phyloP scores from a whole-genome alignment of 805 yeast genomes.

The Candida stauntonica region DNA sequence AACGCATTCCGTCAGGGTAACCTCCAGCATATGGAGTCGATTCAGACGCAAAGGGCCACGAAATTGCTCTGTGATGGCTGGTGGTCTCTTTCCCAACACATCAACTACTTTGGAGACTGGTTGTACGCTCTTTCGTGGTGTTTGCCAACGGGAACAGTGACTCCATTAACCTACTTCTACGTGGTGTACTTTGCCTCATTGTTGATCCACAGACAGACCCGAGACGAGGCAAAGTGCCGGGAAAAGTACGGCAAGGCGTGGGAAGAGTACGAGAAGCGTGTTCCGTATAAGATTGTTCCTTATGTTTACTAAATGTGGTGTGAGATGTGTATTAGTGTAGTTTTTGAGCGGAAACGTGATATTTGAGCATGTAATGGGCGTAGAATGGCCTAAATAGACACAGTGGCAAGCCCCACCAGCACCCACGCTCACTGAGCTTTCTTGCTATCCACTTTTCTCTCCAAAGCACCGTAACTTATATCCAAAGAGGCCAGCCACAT shows the following conservation, averaged over 20 bases:
- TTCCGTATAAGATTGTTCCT: slow-evolving; percentile 90
- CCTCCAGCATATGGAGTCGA: slow-evolving; percentile 60
- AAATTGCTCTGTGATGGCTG: slow-evolving; percentile 84
- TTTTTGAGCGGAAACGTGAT: not conserved
- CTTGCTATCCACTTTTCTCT: slow-evolving; percentile 54
- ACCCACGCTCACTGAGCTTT: slow-evolving; percentile 18
- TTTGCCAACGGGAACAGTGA: slow-evolving; percentile 75
- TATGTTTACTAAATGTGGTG: slow-evolving; percentile 57
- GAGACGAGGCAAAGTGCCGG: slow-evolving; percentile 91
- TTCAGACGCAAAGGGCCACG: slow-evolving; percentile 73
- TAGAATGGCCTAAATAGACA: no score
- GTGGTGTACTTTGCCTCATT: slow-evolving; percentile 77
- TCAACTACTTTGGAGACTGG: slow-evolving; percentile 96
- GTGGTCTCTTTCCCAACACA: slow-evolving; percentile 94
- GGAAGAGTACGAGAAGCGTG: slow-evolving; percentile 73
- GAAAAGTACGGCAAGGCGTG: slow-evolving; percentile 83
- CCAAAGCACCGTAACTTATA: slow-evolving; percentile 79
- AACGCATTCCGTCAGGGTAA: slow-evolving; percentile 77
- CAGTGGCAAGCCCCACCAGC: no score
- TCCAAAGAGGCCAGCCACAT: slow-evolving; percentile 67
- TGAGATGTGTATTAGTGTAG: not conserved
- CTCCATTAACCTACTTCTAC: slow-evolving; percentile 85
- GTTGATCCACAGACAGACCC: slow-evolving; percentile 78
- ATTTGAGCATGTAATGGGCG: no score
- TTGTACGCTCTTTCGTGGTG: slow-evolving; percentile 90